phyloP scores from a whole-genome alignment of 805 yeast genomes.

The Cyberlindnera saturnus region DNA sequence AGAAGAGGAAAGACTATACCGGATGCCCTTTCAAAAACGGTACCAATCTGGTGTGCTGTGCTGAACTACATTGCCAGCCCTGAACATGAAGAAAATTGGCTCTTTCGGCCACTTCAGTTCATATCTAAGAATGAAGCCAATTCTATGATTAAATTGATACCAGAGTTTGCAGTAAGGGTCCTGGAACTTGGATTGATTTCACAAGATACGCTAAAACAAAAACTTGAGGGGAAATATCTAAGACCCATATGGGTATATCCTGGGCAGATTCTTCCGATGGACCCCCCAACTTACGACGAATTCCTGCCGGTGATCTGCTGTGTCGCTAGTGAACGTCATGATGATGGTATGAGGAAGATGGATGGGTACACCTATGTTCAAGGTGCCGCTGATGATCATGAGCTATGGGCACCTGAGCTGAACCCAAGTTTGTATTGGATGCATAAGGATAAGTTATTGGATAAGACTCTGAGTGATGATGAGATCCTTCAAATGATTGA shows the following conservation, averaged over 20 bases:
- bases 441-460: constrained; percentile 25
- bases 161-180: constrained; percentile 41
- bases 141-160: constrained; percentile 42
- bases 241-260: constrained; percentile 72
- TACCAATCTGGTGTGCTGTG: constrained; percentile 91
- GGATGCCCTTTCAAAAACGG: constrained; percentile 79
- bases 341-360: constrained; percentile 47
- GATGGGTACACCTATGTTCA: constrained; percentile 64
- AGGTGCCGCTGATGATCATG: constrained; percentile 95
- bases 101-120: constrained; percentile 44
- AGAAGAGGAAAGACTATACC: constrained; percentile 81
- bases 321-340: constrained; percentile 57
- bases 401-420: constrained; percentile 64
- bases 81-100: constrained; percentile 26
- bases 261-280: constrained; percentile 32
- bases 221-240: constrained; percentile 42
- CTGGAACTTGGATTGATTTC: constrained; percentile 34
- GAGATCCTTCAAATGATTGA: constrained; percentile 20
- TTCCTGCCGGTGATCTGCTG: constrained; percentile 44
- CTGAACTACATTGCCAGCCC: constrained; percentile 43
- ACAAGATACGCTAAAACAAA: constrained; percentile 24
- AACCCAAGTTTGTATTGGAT: constrained; percentile 56
- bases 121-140: constrained; percentile 53
- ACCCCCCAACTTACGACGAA: constrained; percentile 23
- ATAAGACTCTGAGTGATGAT: constrained; percentile 24